Evolutionary conservation across 163 green algal species (phyloP).

Genomic region (Smithsoniella earleae): DNA sequence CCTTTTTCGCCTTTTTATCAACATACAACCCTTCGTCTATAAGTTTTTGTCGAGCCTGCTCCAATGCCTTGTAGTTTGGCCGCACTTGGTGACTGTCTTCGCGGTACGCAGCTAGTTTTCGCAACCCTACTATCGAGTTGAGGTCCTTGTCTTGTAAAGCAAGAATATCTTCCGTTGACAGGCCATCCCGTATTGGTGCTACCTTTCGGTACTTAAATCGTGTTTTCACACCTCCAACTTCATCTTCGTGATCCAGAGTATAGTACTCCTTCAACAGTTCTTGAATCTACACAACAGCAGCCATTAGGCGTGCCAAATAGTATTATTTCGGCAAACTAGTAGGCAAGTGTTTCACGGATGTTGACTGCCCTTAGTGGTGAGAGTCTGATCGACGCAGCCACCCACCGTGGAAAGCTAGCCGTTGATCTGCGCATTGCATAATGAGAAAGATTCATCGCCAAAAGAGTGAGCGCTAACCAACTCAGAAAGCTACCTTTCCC

Average conservation of each 20-base stretch:
- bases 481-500: too few species aligned
- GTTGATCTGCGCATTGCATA: conserved; percentile 6
- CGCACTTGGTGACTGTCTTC: conserved; percentile 49
- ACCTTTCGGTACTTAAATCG: conserved; percentile 71
- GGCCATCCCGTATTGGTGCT: conserved; percentile 58
- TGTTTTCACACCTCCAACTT: conserved; percentile 63
- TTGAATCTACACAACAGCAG: conserved; percentile 47
- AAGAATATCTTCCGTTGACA: conserved; percentile 74
- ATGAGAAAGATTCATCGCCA: conserved; percentile 8
- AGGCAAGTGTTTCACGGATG: not conserved
- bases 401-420: conserved; percentile 24
- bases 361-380: conserved; percentile 29
- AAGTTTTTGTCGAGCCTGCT: conserved; percentile 33
- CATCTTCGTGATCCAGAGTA: conserved; percentile 86
- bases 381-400: not conserved
- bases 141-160: conserved; percentile 65
- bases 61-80: conserved; percentile 57
- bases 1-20: too few species aligned
- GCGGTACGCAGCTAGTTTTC: conserved; percentile 80
- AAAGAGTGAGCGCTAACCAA: too few species aligned
- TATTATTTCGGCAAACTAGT: too few species aligned
- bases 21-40: conserved; percentile 31
- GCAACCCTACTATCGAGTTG: conserved; percentile 73
- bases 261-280: conserved; percentile 86
- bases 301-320: too few species aligned